Conservation (phyloP, 1,284 basidiomycete genomes). For the Pseudozyma tsukubaensis region DNA sequence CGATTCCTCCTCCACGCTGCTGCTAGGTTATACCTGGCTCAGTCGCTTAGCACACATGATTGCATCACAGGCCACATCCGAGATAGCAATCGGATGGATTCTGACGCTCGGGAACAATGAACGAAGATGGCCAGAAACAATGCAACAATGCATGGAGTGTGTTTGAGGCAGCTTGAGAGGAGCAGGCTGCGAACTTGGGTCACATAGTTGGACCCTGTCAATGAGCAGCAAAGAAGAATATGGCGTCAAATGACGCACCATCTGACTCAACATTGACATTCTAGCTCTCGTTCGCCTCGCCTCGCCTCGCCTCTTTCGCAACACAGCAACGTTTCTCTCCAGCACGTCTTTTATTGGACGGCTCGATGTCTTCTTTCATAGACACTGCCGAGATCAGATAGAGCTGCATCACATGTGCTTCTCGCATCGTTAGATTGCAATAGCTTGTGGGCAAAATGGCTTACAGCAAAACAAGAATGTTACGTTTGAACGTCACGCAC, state of each 20-base stretch:
- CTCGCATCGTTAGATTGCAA: too few species aligned
- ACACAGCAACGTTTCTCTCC: background rate
- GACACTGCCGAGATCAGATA: too few species aligned
- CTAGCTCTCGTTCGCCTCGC: background rate
- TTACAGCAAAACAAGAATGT: too few species aligned
- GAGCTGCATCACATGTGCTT: too few species aligned
- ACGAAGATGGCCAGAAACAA: background rate
- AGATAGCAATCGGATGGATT: background rate
- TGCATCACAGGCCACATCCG: background rate
- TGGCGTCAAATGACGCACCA: constrained; percentile 15
- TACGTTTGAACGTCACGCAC: too few species aligned
- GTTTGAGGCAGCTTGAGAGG: background rate
- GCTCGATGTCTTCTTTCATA: too few species aligned
- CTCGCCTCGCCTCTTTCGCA: background rate
- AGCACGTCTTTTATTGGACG: too few species aligned
- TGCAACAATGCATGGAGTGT: background rate
- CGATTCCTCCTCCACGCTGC: too few species aligned
- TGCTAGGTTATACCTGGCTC: background rate
- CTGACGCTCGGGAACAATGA: background rate
- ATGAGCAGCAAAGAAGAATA: constrained; percentile 4
- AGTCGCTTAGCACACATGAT: background rate
- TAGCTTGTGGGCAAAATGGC: too few species aligned
- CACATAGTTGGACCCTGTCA: background rate
- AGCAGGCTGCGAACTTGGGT: background rate
- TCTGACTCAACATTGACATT: constrained; percentile 13